Evolutionary conservation across 1,284 basidiomycete genomes (phyloP), one percentile per base, ranked within the genome.

Genomic region (Tausonia pullulans): DNA sequence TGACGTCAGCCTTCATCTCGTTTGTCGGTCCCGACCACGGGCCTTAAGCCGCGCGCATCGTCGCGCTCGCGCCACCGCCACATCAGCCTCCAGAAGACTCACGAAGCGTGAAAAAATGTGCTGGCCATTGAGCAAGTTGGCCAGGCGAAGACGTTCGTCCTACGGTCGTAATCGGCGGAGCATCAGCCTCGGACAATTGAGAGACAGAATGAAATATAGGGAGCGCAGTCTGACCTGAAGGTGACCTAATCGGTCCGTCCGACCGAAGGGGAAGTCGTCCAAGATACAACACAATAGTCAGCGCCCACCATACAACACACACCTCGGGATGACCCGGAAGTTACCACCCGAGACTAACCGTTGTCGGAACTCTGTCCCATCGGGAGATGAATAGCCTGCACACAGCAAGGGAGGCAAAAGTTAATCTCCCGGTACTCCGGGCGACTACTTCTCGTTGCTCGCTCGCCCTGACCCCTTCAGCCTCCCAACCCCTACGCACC

Each of bases 301-400:
- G 27, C 27, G 27, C 27, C 27, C 27, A 27, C 27, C 27, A 27
- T 27, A 27, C 27, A 27, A 27, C 27, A 27, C 27, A 27, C 2
- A 27, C 27, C 27, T 27, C 27, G 27, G 27, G 27, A 27, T 27
- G 27, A 27, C 27, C 27, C 27, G 27, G 27, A 27, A 27, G 27
- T 27, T 27, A 27, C 27, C 27, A 27, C 27, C 10, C 43, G 56
- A 48, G 10, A 78, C 84, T 69, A 70, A 88, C 87, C 46, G 84
- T 68, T 67, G 56, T 69, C 69, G 27, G 66, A 83, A 72, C 86
- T 87, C 72, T 90, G 87, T 0, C 90, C 92, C 78, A 95, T 85
- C 0, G 92, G 92, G 3, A 95, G 80, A 74, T 95, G 92, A 13
- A 95, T 79, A 0, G 90, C 89, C 62, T 83, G 85, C 67, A 87